These are phyloP conservation scores for Yarrowia sp. DNA, from an alignment of 805 yeast species.

Conservation along the genomic window DNA sequence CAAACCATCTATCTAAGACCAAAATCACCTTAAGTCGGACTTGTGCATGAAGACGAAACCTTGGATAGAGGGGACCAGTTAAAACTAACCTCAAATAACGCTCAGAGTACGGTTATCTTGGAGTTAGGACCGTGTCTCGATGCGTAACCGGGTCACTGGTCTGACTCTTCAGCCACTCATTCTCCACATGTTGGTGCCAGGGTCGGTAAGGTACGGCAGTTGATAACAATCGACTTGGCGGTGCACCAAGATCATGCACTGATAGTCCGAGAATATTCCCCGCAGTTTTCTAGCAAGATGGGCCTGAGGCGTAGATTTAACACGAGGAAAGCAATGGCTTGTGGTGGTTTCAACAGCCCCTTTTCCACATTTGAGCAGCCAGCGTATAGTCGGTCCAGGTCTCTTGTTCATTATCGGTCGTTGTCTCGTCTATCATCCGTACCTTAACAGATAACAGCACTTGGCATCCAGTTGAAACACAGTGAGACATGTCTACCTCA, in stretches of 20 bases:
- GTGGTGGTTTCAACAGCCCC: no score
- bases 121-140: not conserved
- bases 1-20: conserved; percentile 13
- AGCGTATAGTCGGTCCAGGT: no score
- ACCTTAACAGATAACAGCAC: not conserved
- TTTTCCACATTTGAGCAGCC: no score
- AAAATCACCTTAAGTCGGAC: conserved; percentile 11
- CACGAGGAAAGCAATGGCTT: no score
- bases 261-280: conserved; percentile 22
- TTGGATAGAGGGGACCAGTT: not conserved
- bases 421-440: not conserved
- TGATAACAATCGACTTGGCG: conserved; percentile 7
- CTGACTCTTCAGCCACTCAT: not conserved
- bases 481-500: not conserved
- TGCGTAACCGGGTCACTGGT: not conserved
- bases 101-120: not conserved
- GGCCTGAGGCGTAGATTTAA: no score
- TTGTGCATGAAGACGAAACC: conserved; percentile 7
- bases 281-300: not conserved
- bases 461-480: not conserved
- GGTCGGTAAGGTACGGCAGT: not conserved
- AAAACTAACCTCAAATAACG: not conserved
- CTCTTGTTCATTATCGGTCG: no score
- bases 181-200: not conserved
- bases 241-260: conserved; percentile 16